Conservation (phyloP, 2,329 filamentous ascomycete species). For the Cyanodermella asteris region DNA sequence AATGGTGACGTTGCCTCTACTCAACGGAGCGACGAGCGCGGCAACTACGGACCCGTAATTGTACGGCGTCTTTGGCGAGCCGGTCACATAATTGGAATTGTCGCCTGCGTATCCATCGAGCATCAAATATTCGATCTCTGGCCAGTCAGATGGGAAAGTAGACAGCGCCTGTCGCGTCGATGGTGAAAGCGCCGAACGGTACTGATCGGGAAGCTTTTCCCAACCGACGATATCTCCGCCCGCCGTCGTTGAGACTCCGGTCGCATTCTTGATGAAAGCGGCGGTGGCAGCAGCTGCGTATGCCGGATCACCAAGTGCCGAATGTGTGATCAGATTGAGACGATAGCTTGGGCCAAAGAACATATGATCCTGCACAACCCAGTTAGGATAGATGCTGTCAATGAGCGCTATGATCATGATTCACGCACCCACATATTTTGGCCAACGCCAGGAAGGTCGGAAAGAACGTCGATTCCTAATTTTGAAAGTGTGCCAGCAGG, state of each 20-base stretch:
- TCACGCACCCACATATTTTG: conserved; percentile 14
- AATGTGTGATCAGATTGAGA: conserved; percentile 14
- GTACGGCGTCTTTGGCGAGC: conserved; percentile 8
- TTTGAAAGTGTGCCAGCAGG: conserved; percentile 19
- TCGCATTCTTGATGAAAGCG: conserved; percentile 7
- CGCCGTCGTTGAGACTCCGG: conserved; percentile 3
- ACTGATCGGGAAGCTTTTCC: conserved; percentile 5
- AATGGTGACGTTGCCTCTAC: conserved; percentile 19
- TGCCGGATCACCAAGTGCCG: conserved; percentile 7
- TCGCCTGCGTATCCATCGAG: conserved; percentile 1
- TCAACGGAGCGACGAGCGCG: conserved; percentile 11
- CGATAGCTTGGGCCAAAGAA: conserved; percentile 12
- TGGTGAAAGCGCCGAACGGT: conserved; percentile 1
- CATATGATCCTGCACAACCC: conserved; percentile 6
- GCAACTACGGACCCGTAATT: conserved; percentile 12
- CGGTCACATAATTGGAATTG: background rate
- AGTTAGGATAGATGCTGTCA: background rate
- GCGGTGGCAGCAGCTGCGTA: conserved; percentile 1
- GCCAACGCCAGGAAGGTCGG: conserved; percentile 28
- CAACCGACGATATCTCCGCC: conserved; percentile 3
- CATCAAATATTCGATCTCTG: conserved; percentile 5
- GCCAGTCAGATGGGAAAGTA: conserved; percentile 7
- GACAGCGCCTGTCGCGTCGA: conserved; percentile 1
- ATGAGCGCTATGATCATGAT: background rate
- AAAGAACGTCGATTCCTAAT: conserved; percentile 24